Base-by-base conservation (phyloP, 2,329 filamentous ascomycete species). In the Fonsecaea multimorphosa region DNA sequence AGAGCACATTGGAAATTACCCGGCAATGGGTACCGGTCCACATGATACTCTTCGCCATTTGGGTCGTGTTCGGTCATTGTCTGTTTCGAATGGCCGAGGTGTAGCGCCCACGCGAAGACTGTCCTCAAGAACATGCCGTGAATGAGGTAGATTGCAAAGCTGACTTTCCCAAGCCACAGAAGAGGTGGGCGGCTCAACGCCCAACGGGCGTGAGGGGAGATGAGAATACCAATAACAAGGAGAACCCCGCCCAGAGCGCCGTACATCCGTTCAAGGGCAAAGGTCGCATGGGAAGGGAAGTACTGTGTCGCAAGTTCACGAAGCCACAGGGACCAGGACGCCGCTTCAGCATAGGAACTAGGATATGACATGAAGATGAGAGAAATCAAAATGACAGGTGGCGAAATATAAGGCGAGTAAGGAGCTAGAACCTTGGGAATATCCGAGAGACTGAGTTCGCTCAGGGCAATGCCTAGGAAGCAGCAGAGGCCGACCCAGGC, bases 101-200 rank as follows among this genome's bases (percentile, higher is more conserved):
- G 89, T 12, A 87, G 76, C 78, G 89, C 81, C 84, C 86, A 89
- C 29, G 84, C 83, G 14, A 89, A 78, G 7, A 88, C 74, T 27
- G 83, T 84, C 63, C 87, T 84, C 70, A 89, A 82, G 32, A 89
- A 78, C 0, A 84, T 83, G 49, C 87, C 87, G 75, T 89, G 87
- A 22, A 89, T 76, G 6, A 89, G 81, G 71, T 89, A 89, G 14
- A 89, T 84, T 1, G 87, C 86, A 71, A 89, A 89, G 52, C 84
- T 87, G 76, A 88, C 84, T 72, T 85, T 85, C 52, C 87, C 87
- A 12, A 89, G 82, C 82, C 86, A 89, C 52, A 87, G 80, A 51
- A 89, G 82, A 61, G 82, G 80, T 34, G 81, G 82, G 64, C 82
- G 83, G 3, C 84, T 85, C 2, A 89, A 80, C 0, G 84, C 69